Evolutionary conservation across 805 yeast genomes (phyloP).

Genomic region (Metschnikowia henanensis): DNA sequence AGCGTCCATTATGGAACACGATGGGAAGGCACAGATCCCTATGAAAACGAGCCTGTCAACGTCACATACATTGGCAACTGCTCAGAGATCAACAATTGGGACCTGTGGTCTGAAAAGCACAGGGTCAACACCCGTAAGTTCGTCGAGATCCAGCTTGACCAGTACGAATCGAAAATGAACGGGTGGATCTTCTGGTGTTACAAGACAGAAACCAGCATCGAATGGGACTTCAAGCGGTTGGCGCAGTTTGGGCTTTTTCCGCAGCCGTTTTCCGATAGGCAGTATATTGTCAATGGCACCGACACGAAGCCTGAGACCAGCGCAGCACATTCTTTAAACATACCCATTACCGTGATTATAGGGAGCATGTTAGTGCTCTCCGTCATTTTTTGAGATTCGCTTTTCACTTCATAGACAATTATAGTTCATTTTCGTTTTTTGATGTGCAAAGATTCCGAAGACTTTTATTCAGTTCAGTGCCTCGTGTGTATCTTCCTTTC

Average conservation of each 20-base stretch:
- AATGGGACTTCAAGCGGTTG: conserved; percentile 63
- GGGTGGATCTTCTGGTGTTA: conserved; percentile 77
- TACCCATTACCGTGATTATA: not conserved
- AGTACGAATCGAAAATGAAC: conserved; percentile 41
- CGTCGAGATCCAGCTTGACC: conserved; percentile 61
- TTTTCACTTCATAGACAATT: no score
- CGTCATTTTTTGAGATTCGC: no score
- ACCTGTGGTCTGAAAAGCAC: conserved; percentile 28
- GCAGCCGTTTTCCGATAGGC: conserved; percentile 45
- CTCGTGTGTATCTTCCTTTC: no score
- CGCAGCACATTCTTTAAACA: not conserved
- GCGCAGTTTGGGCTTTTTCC: conserved; percentile 57
- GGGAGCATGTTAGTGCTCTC: no score
- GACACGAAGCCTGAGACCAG: conserved; percentile 25
- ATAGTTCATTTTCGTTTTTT: not conserved
- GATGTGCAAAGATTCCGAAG: no score
- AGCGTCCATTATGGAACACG: conserved; percentile 14
- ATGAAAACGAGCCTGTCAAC: conserved; percentile 12
- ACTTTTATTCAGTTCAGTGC: no score
- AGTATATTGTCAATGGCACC: conserved; percentile 33
- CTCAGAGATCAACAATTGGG: conserved; percentile 42
- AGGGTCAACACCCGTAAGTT: conserved; percentile 49
- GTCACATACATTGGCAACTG: conserved; percentile 43
- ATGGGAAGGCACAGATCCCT: conserved; percentile 17
- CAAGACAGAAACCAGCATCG: conserved; percentile 64